These are phyloP conservation scores for Vigna mungo DNA, from an alignment of 306 rosid species.

Conservation along the genomic window DNA sequence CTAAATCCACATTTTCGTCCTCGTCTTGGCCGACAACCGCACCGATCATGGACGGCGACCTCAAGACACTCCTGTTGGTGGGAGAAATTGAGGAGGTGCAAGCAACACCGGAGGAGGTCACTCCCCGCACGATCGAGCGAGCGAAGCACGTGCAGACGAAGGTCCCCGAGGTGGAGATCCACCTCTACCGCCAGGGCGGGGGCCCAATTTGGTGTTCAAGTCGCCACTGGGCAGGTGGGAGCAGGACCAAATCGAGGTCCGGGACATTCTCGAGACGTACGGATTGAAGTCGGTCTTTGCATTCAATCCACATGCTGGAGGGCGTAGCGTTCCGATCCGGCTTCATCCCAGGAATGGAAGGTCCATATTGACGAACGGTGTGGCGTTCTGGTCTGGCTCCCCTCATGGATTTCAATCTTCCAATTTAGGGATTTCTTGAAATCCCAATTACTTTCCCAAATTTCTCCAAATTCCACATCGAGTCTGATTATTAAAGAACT, in stretches of 20 bases:
- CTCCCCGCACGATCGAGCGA: background rate
- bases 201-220: constrained; percentile 79
- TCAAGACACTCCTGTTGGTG: constrained; percentile 33
- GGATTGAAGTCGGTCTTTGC: constrained; percentile 73
- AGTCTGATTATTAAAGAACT: no score
- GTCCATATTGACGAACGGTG: constrained; percentile 50
- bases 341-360: constrained; percentile 79
- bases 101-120: background rate
- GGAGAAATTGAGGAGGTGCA: constrained; percentile 53
- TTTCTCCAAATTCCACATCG: no score
- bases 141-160: constrained; percentile 30
- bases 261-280: constrained; percentile 72
- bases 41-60: constrained; percentile 44
- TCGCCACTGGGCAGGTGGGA: constrained; percentile 81
- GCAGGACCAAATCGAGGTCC: constrained; percentile 85
- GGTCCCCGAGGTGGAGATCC: constrained; percentile 51
- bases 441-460: no score
- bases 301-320: constrained; percentile 52
- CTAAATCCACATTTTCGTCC: background rate
- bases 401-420: no score
- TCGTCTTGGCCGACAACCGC: background rate
- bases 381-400: no score
- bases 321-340: constrained; percentile 80
- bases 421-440: no score
- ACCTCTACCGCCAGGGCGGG: constrained; percentile 68